Evolutionary conservation across 768 basidiomycete species (phyloP).

Genomic region (Lactifluus volemus): DNA sequence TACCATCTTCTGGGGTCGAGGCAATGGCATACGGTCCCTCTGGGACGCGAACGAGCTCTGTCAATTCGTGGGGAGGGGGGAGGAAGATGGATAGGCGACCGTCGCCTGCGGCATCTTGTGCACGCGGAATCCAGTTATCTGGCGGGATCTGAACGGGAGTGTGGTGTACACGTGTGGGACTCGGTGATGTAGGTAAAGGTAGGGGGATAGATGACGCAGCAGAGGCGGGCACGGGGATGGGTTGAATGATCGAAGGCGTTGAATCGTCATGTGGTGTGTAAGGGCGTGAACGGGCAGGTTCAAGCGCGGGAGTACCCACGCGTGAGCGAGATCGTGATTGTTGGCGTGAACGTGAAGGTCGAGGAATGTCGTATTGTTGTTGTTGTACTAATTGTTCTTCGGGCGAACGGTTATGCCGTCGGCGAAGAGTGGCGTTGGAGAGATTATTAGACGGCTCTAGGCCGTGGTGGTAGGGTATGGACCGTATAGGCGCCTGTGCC

Average conservation of each 20-base stretch:
- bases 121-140: slow-evolving; percentile 18
- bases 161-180: slow-evolving; percentile 2
- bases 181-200: neutral
- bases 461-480: slow-evolving; percentile 8
- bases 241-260: slow-evolving; percentile 17
- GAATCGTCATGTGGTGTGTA: slow-evolving; percentile 17
- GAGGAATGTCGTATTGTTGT: neutral
- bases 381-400: neutral
- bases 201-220: neutral
- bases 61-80: slow-evolving; percentile 17
- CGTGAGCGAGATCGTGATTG: slow-evolving; percentile 12
- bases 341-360: neutral
- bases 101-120: slow-evolving; percentile 13
- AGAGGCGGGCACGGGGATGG: slow-evolving; percentile 11
- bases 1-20: slow-evolving; percentile 14
- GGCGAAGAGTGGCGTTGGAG: neutral
- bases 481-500: slow-evolving; percentile 2
- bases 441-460: neutral
- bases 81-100: slow-evolving; percentile 16
- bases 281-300: slow-evolving; percentile 13
- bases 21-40: slow-evolving; percentile 9
- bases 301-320: neutral
- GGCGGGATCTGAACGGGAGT: slow-evolving; percentile 13
- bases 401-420: neutral
- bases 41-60: neutral